Evolutionary conservation across 495 filamentous ascomycete genomes (phyloP).

Genomic region (Aspergillus carlsbadensis): DNA sequence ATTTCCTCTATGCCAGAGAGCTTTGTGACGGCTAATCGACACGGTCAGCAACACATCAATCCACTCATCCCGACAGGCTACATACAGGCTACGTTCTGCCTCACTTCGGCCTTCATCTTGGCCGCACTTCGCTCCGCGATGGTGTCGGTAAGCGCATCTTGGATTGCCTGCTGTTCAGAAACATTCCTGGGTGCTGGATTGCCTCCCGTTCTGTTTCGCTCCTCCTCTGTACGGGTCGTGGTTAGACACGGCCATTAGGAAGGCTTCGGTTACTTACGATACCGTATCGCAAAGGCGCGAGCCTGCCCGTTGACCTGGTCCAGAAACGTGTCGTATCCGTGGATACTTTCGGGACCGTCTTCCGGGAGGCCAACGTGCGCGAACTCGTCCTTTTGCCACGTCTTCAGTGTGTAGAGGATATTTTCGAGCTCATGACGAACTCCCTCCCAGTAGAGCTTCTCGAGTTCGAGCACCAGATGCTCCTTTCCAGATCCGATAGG

Average conservation of each 20-base stretch:
- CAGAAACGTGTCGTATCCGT: constrained; percentile 35
- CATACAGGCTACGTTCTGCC: constrained; percentile 9
- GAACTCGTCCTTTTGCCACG: constrained; percentile 23
- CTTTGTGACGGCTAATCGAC: not conserved
- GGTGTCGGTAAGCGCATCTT: not conserved
- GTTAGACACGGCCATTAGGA: not conserved
- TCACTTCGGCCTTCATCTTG: constrained; percentile 1
- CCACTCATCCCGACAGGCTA: not conserved
- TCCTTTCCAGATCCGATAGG: constrained; percentile 1
- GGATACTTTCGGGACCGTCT: constrained; percentile 23
- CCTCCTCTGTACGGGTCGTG: not conserved
- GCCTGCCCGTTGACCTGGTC: constrained; percentile 30
- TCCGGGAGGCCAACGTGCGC: constrained; percentile 6
- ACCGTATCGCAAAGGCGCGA: constrained; percentile 23
- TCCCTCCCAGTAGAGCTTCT: constrained; percentile 32
- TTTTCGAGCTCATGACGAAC: constrained; percentile 25
- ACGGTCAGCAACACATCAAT: not conserved
- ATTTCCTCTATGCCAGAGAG: constrained; percentile 6
- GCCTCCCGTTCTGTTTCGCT: not conserved
- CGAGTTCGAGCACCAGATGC: constrained; percentile 13
- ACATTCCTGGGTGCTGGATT: not conserved
- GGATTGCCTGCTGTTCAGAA: not conserved
- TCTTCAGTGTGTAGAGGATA: constrained; percentile 25
- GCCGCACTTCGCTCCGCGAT: not conserved
- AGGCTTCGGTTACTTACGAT: constrained; percentile 1